Base-by-base conservation (phyloP, 2,329 filamentous ascomycete genomes). In the Neurospora sp. region DNA sequence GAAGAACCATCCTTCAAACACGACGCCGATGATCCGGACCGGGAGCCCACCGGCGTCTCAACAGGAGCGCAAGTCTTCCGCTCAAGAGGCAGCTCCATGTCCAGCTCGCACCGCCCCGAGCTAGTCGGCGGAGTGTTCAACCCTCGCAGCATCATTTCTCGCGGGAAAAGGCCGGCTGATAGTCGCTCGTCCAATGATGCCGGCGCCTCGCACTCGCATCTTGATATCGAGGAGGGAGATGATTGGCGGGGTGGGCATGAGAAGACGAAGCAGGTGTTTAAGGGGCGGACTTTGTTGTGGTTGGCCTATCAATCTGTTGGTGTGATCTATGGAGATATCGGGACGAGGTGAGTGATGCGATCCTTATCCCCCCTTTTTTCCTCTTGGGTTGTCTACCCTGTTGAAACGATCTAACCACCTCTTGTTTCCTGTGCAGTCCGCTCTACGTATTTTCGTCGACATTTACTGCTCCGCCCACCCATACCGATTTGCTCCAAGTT, bases 391-490 rank as follows among this genome's bases (percentile, higher is more conserved):
- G 84, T 71, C 17, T 17, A 19, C 6, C 33, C 8, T 33, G 46
- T 28, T 33, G 46, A 33, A 6, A 33, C 12, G 12, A 57, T 28
- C 46, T 62, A 62, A 62, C 52, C 52, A 62, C 8, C 3, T 12
- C 43, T 6, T 52, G 46, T 52, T 6, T 52, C 1, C 4, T 17
- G 52, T 15, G 17, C n/a, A 72, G 71, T 57, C 89, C 88, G n/a
- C 85, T 92, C 19, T 92, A 92, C 74, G 89, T 91, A 19, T 91
- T 82, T 77, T 91, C 88, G 19, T 89, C 87, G n/a, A 90, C 88
- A 0, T 92, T 92, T 75, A 81, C 83, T 36, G 79, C 80, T 2
- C 79, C 83, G 17, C 88, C 88, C 0, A 82, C 79, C 6, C 84
- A 85, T 73, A 81, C 86, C 28, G 86, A 90, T 73, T 81, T 92